Base-by-base conservation (phyloP, 768 basidiomycete species). In the Kwoniella botswanensis region DNA sequence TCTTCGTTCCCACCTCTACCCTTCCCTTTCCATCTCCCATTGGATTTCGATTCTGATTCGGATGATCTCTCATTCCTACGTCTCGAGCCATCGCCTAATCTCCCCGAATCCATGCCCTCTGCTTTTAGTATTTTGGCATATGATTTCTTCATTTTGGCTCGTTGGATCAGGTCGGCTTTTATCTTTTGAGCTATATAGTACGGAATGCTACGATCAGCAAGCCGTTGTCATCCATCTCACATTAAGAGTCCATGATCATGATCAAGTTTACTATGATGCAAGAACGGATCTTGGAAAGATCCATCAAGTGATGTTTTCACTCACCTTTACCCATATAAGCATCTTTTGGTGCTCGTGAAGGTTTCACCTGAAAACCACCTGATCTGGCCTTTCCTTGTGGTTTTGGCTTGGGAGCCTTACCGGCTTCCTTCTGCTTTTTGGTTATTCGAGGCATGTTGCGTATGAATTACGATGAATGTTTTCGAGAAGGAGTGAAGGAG, bases 91-190 rank as follows among this genome's bases (percentile, higher is more conserved):
- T 67, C 80, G 84, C 69, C 87, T 87, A 84, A 90, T 92, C 85
- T 91, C 86, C 44, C 88, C 86, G 77, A 88, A 67, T 91, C 87
- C 11, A 95, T 87, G 89, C 94, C 94, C 68, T 88, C 87, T 79
- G 88, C 87, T 84, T 93, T 95, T 68, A 95, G 86, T 75, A 89
- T 90, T 82, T 88, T 91, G 21, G 94, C 93, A 71, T 79, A 84
- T 13, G 70, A 64, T 65, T 79, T 78, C 75, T 84, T 84, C 71
- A 82, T 76, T 68, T 79, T 78, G 1, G 82, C 80, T 63, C 79
- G 72, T 59, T 76, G 68, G 52, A 83, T 81, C 70, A 83, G 65
- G 50, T 80, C 82, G 44, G 79, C 74, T 67, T 84, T 82, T 63
- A 84, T 81, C 68, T 84, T 84, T 55, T 79, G 76, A 24, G 81